Percentiles rank a stretch among this genome's conserved stretches.
phyloP scores from a whole-genome alignment of 192 early-diverging fungal genomes.

The Coemansia sp. region DNA sequence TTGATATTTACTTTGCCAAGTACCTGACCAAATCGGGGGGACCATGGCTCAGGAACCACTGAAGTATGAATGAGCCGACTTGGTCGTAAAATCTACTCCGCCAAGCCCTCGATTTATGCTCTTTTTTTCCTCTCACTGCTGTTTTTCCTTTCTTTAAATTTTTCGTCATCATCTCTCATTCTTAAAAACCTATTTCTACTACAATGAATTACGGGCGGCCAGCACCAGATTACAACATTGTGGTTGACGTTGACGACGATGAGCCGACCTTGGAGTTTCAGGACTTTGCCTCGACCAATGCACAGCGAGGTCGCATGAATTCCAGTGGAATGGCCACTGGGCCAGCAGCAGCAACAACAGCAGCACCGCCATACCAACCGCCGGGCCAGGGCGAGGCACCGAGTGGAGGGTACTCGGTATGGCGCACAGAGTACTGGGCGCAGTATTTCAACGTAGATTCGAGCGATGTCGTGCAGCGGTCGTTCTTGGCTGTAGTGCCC shows the following conservation, averaged over 20 bases:
- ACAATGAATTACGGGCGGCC: constrained; percentile 38
- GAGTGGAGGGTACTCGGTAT: constrained; percentile 62
- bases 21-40: too few relatives aligned
- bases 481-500: constrained; percentile 68
- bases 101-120: not conserved
- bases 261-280: constrained; percentile 58
- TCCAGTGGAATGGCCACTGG: not conserved
- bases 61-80: not conserved
- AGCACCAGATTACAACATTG: constrained; percentile 55
- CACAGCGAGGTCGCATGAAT: constrained; percentile 42
- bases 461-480: constrained; percentile 72
- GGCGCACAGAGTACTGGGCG: constrained; percentile 89
- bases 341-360: constrained; percentile 10
- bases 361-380: constrained; percentile 46
- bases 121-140: too few relatives aligned
- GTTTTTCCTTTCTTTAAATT: not conserved
- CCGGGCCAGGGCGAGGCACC: constrained; percentile 11
- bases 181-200: not conserved
- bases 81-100: not conserved
- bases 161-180: not conserved
- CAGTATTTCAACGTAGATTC: constrained; percentile 95
- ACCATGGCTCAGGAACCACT: not conserved
- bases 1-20: not conserved
- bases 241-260: constrained; percentile 59
- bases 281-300: constrained; percentile 50